A percentile compares a stretch with the other conserved stretches of the same genome.
phyloP scores from a whole-genome alignment of 129 eudicot genomes.

The Flaveria ramosissima region DNA sequence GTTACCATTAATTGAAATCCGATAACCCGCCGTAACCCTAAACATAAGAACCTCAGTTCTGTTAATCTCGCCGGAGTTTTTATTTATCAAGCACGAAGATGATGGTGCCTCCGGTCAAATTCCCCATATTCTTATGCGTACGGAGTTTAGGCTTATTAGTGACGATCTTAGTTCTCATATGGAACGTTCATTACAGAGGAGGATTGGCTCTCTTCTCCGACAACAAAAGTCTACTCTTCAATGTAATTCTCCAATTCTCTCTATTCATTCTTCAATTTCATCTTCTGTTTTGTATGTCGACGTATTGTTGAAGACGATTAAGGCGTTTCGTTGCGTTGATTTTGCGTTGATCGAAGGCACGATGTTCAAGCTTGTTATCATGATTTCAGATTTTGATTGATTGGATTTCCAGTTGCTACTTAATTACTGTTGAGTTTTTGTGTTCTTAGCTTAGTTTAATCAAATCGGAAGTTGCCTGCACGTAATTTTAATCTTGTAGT shows the following conservation, averaged over 20 bases:
- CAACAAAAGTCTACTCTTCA: conserved; percentile 72
- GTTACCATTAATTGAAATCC: neutral
- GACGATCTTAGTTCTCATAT: conserved; percentile 52
- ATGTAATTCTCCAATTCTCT: conserved; percentile 45
- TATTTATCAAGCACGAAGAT: conserved; percentile 4
- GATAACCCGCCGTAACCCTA: conserved; percentile 22
- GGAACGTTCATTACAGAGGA: conserved; percentile 88
- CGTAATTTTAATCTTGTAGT: too few relatives aligned
- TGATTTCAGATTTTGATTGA: too few relatives aligned
- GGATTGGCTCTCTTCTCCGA: conserved; percentile 73
- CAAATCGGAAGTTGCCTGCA: too few relatives aligned
- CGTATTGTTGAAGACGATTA: too few relatives aligned
- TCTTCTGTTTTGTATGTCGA: neutral
- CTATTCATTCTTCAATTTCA: neutral
- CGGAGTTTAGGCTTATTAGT: conserved; percentile 58
- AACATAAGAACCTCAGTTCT: neutral
- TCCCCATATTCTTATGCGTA: conserved; percentile 62
- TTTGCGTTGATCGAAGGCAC: too few relatives aligned
- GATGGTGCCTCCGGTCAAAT: conserved; percentile 61
- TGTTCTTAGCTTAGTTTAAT: too few relatives aligned
- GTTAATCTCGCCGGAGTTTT: conserved; percentile 10
- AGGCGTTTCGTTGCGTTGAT: too few relatives aligned
- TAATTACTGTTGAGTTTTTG: too few relatives aligned
- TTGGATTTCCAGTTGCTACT: too few relatives aligned
- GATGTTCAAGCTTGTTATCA: too few relatives aligned